phyloP scores from a whole-genome alignment of 805 yeast species.

The Metschnikowia cerradonensis region DNA sequence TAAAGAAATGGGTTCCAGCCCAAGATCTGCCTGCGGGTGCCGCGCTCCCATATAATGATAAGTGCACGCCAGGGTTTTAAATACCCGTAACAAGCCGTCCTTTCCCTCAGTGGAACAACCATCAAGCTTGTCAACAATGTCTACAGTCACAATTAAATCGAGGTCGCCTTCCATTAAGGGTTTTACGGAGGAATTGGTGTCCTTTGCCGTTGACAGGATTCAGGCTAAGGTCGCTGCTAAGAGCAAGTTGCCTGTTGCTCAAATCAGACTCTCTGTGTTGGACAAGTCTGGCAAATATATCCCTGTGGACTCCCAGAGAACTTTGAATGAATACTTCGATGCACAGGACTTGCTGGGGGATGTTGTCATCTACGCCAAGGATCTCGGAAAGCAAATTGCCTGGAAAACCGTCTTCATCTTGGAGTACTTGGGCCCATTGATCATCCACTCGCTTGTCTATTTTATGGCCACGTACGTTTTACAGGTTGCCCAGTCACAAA shows the following conservation, averaged over 20 bases:
- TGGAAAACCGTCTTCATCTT: conserved; percentile 88
- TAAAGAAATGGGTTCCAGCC: background rate
- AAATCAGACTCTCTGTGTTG: conserved; percentile 26
- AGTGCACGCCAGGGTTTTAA: conserved; percentile 1
- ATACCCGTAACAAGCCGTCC: background rate
- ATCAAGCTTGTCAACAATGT: conserved; percentile 28
- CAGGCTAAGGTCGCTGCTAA: conserved; percentile 44
- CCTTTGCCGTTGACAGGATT: conserved; percentile 39
- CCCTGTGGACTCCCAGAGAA: conserved; percentile 43
- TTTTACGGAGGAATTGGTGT: conserved; percentile 36
- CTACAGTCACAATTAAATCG: conserved; percentile 48
- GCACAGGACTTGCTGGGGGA: conserved; percentile 42
- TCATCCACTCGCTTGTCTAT: conserved; percentile 72
- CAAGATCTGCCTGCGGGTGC: background rate
- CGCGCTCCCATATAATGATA: conserved; percentile 1
- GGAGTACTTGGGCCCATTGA: conserved; percentile 87
- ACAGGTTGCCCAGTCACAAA: conserved; percentile 30
- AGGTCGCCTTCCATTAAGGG: conserved; percentile 57
- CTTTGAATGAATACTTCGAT: conserved; percentile 29
- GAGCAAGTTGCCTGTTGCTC: conserved; percentile 29
- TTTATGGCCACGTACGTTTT: conserved; percentile 17
- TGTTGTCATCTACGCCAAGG: conserved; percentile 63
- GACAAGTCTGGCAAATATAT: conserved; percentile 31
- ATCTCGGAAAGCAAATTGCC: conserved; percentile 86
- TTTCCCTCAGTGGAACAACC: background rate